These are phyloP conservation scores for Ceratobasidium sp. DNA, from an alignment of 1,284 basidiomycete genomes.

Conservation along the genomic window DNA sequence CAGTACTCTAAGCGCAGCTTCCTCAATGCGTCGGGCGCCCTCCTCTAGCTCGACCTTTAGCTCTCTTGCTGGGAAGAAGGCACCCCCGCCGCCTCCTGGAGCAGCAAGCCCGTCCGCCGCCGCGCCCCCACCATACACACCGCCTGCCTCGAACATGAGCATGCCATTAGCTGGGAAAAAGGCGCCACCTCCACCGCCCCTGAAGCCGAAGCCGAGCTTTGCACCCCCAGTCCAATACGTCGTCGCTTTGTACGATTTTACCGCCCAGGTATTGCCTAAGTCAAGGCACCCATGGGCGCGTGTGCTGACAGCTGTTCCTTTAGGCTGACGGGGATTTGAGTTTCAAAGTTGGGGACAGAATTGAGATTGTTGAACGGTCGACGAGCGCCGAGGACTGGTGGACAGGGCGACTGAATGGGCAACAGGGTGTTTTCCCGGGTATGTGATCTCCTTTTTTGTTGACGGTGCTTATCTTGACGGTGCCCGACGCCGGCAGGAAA, in stretches of 20 bases:
- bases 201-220: conserved; percentile 64
- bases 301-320: conserved; percentile 17
- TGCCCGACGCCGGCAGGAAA: neutral
- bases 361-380: conserved; percentile 89
- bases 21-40: conserved; percentile 51
- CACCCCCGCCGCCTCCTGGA: conserved; percentile 49
- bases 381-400: conserved; percentile 95
- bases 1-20: conserved; percentile 44
- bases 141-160: conserved; percentile 57
- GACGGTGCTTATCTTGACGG: neutral
- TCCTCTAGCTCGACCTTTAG: conserved; percentile 52
- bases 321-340: conserved; percentile 93
- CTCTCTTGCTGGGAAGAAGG: conserved; percentile 58
- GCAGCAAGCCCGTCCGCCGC: conserved; percentile 53
- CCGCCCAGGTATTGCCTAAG: conserved; percentile 64
- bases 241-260: conserved; percentile 94
- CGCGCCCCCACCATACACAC: conserved; percentile 62
- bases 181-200: conserved; percentile 83
- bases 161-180: conserved; percentile 67
- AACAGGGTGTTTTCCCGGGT: conserved; percentile 93
- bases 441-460: conserved; percentile 45
- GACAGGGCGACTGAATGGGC: conserved; percentile 88
- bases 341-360: conserved; percentile 90
- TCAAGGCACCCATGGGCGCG: conserved; percentile 29
- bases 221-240: conserved; percentile 72